These are phyloP conservation scores for Hirschfeldia incana DNA, from an alignment of 345 rosid species.

Conservation along the genomic window DNA sequence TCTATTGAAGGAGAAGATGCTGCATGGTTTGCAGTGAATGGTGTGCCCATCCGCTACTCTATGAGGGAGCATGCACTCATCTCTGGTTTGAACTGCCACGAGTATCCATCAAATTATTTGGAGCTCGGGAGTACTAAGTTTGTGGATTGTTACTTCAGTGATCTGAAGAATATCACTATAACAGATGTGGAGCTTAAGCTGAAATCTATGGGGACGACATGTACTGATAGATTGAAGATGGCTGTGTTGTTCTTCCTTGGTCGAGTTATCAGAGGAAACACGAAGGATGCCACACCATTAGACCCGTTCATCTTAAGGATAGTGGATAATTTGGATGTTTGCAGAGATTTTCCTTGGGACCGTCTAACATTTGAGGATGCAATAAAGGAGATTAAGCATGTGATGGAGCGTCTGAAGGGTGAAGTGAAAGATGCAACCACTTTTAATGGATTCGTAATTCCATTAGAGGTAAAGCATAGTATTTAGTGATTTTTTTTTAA, in stretches of 20 bases:
- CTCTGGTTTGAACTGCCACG: background rate
- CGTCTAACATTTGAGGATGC: background rate
- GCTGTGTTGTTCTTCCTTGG: background rate
- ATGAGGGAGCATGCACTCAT: background rate
- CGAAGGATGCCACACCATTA: background rate
- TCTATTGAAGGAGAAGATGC: background rate
- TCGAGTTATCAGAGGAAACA: background rate
- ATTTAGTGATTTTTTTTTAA: background rate
- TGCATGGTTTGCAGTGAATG: background rate
- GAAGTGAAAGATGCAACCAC: background rate
- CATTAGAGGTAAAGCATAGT: background rate
- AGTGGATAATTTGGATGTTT: background rate
- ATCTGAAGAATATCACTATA: background rate
- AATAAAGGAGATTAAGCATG: background rate
- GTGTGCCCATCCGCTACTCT: background rate
- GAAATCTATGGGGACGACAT: background rate
- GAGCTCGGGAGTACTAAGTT: background rate
- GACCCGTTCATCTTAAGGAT: background rate
- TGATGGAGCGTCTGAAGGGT: background rate
- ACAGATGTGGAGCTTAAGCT: background rate
- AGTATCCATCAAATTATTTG: background rate
- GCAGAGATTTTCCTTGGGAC: background rate
- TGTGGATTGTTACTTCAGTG: background rate
- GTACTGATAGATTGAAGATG: background rate
- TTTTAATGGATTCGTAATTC: background rate